phyloP scores from a whole-genome alignment of 1,284 basidiomycete genomes.

The Ganoderma resinaceum region DNA sequence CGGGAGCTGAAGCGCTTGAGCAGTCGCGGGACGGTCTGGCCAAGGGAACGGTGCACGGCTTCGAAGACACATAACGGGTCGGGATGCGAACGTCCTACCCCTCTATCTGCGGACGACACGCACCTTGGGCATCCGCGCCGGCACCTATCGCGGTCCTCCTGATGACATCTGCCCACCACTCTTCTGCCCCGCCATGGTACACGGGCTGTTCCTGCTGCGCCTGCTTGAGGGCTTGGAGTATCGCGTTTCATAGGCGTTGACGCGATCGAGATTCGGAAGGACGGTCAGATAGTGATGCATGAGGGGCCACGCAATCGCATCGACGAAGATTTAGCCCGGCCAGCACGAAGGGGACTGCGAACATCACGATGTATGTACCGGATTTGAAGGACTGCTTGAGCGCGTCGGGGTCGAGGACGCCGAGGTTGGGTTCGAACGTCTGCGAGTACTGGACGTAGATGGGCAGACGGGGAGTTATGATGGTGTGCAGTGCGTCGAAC shows the following conservation, averaged over 20 bases:
- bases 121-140: constrained; percentile 65
- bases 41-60: constrained; percentile 61
- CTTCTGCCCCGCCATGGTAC: constrained; percentile 54
- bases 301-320: neutral
- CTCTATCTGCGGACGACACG: constrained; percentile 21
- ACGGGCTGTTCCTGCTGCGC: constrained; percentile 65
- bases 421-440: constrained; percentile 69
- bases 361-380: constrained; percentile 51
- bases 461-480: constrained; percentile 68
- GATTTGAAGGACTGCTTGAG: constrained; percentile 72
- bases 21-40: constrained; percentile 60
- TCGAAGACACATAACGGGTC: constrained; percentile 1
- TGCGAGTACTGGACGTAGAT: constrained; percentile 74
- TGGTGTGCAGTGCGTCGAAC: constrained; percentile 76
- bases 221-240: constrained; percentile 61
- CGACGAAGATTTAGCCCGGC: constrained; percentile 8
- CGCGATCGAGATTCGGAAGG: neutral
- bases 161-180: constrained; percentile 81
- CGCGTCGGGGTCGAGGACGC: constrained; percentile 56
- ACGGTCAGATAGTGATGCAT: constrained; percentile 3
- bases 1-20: constrained; percentile 70
- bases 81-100: neutral
- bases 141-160: constrained; percentile 73
- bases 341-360: neutral
- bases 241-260: neutral